Percentiles rank a stretch among this genome's conserved stretches.
Evolutionary conservation across 805 yeast genomes (phyloP).

Genomic region (Cyberlindnera xishuangbannaensis): DNA sequence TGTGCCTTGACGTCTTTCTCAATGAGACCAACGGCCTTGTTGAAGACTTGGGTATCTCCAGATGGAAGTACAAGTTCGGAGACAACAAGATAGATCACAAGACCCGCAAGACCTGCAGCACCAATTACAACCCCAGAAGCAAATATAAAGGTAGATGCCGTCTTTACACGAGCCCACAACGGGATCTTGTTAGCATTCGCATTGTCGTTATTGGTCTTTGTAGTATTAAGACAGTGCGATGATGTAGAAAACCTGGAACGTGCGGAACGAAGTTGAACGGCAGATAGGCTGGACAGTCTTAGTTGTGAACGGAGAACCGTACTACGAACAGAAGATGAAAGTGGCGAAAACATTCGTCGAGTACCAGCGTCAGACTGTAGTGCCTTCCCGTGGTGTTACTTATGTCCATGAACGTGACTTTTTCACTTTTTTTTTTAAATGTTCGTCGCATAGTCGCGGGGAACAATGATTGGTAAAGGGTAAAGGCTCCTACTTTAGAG

Average conservation of each 20-base stretch:
- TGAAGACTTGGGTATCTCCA: conserved; percentile 87
- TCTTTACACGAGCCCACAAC: conserved; percentile 41
- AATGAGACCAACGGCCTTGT: conserved; percentile 72
- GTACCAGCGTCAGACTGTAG: too few relatives aligned
- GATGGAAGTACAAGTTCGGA: conserved; percentile 81
- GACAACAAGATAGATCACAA: conserved; percentile 69
- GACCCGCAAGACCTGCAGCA: conserved; percentile 61
- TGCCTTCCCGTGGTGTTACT: too few relatives aligned
- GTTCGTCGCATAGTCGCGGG: too few relatives aligned
- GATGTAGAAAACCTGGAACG: too few relatives aligned
- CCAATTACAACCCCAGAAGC: conserved; percentile 61
- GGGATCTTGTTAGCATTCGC: conserved; percentile 28
- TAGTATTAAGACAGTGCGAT: conserved; percentile 3
- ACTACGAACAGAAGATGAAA: too few relatives aligned
- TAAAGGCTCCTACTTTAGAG: too few relatives aligned
- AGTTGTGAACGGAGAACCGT: too few relatives aligned
- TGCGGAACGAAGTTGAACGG: too few relatives aligned
- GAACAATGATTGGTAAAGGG: too few relatives aligned
- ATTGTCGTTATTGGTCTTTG: not conserved
- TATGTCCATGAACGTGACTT: too few relatives aligned
- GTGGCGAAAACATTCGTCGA: not conserved
- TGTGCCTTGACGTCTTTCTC: conserved; percentile 63
- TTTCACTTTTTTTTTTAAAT: too few relatives aligned
- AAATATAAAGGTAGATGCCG: conserved; percentile 55
- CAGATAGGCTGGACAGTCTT: too few relatives aligned